Conservation (phyloP, 345 rosid species). For the Melaleuca quinquenervia region DNA sequence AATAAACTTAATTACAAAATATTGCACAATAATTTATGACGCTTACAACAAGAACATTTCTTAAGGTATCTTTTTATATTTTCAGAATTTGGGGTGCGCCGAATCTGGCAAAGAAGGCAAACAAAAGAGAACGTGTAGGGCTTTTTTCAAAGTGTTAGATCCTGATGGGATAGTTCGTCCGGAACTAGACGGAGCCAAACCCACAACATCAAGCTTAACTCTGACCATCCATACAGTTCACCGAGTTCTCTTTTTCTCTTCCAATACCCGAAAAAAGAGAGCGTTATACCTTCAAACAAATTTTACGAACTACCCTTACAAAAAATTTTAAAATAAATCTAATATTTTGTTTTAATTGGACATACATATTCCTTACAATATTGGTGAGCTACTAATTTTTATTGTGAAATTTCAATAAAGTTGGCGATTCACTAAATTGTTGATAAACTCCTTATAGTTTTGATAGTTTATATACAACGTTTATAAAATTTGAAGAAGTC, state of each 20-base stretch:
- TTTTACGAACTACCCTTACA: background rate
- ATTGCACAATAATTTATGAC: too few relatives aligned
- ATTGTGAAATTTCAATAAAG: background rate
- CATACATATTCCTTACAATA: background rate
- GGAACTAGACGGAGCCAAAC: background rate
- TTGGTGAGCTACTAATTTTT: rapidly evolving
- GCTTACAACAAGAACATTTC: too few relatives aligned
- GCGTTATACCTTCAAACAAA: too few relatives aligned
- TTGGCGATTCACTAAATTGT: background rate
- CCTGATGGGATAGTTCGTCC: background rate
- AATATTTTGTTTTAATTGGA: too few relatives aligned
- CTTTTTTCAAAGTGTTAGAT: background rate
- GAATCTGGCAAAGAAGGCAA: background rate
- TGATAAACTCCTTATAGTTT: background rate
- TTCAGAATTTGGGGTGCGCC: too few relatives aligned
- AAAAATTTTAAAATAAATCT: background rate
- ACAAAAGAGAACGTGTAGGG: background rate
- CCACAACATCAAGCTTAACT: background rate
- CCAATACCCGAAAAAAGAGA: too few relatives aligned
- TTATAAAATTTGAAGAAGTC: background rate
- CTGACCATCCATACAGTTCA: background rate
- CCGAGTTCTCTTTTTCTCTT: background rate
- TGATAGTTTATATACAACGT: background rate
- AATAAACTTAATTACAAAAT: too few relatives aligned
- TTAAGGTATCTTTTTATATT: too few relatives aligned